Base-by-base conservation (phyloP, 1,284 basidiomycete species). In the Leccinum pachyderme region DNA sequence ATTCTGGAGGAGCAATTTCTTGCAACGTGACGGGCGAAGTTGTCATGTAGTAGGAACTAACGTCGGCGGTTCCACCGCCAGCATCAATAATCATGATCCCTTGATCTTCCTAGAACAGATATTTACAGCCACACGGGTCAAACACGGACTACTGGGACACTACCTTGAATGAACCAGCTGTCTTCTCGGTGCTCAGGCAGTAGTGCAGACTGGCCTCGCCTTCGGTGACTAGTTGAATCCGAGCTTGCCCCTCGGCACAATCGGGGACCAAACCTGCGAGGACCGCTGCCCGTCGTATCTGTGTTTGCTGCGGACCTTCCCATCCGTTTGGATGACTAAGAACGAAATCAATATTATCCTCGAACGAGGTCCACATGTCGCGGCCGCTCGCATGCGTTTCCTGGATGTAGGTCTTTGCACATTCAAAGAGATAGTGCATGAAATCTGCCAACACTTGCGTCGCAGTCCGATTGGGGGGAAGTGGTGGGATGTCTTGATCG, bases 131-230 rank as follows among this genome's bases (percentile, higher is more conserved):
- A 53, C 27, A 35, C 4, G 5, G 13, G 11, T 33, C 8, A 5
- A 33, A 43, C 22, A 24, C 31, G 3, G 28, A 13, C 25, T 41
- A 1, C 25, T 7, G 11, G 50, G 25, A 44, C 24, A 27, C 1
- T 52, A 78, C 77, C 65, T 72, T 72, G 64, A 77, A 71, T 4
- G 70, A 68, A 37, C 73, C 71, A 7, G 70, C 58, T 2, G 72
- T 70, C 27, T 77, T 65, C 6, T 73, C 76, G 49, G 67, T 74
- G 5, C 68, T 71, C 48, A 80, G 60, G 39, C 78, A 78, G 48
- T 73, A 80, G 57, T 80, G 77, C 3, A 81, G 60, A 63, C 76
- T 77, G 1, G 79, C 79, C 60, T 81, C 79, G 15, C 79, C 79
- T 59, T 81, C 80, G 1, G 78, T 79, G 2, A 81, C 75, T 15